Conservation (phyloP, 1,139 yeast species). For the Saccharomycopsis hybrid region DNA sequence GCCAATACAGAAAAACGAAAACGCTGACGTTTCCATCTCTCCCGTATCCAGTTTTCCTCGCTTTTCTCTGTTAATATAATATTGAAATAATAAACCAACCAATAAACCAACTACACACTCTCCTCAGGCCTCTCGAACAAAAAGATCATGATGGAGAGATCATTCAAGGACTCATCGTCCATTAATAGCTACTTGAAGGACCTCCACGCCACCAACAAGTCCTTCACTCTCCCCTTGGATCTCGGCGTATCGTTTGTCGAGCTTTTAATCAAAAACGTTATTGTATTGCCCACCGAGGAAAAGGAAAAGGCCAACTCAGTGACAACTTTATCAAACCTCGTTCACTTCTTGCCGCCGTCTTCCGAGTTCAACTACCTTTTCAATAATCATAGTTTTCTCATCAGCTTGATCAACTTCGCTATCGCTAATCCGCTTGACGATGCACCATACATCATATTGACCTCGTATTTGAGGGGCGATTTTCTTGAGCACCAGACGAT, state of each 20-base stretch:
- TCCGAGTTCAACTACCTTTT: neutral
- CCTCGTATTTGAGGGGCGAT: conserved; percentile 8
- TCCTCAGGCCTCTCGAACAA: no score
- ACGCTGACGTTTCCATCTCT: no score
- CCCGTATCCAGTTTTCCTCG: no score
- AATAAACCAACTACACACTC: no score
- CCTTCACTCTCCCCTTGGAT: neutral
- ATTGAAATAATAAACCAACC: no score
- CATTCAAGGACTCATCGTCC: neutral
- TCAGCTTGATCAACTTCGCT: neutral
- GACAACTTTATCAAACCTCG: conserved; percentile 10
- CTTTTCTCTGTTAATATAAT: no score
- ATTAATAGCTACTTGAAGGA: conserved; percentile 6
- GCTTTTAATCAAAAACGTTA: neutral
- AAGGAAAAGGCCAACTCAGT: conserved; percentile 8
- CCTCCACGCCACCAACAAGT: neutral
- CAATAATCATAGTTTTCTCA: conserved; percentile 1
- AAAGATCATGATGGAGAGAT: neutral
- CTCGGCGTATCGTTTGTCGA: conserved; percentile 2
- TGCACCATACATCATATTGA: conserved; percentile 9
- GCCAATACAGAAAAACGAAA: no score
- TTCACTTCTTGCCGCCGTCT: conserved; percentile 8
- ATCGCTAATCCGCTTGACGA: conserved; percentile 3
- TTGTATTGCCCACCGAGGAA: neutral
- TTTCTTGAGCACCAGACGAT: neutral